A percentile compares a stretch with the other conserved stretches of the same genome.
phyloP scores from a whole-genome alignment of 1,284 basidiomycete genomes.

The Abortiporus biennis region DNA sequence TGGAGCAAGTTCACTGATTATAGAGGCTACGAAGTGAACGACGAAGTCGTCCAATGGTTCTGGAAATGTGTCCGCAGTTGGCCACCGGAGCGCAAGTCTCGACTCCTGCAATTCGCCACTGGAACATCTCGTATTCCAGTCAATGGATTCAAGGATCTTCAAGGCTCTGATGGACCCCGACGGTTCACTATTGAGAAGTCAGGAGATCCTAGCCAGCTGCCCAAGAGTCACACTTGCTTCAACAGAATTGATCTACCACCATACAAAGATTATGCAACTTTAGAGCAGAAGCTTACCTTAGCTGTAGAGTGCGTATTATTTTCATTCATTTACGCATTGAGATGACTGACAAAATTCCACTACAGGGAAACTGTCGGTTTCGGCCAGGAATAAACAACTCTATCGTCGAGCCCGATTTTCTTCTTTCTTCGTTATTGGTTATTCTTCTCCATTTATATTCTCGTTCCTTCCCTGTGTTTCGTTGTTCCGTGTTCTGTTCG shows the following conservation, averaged over 20 bases:
- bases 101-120: conserved; percentile 94
- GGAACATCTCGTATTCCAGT: conserved; percentile 97
- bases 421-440: too few relatives aligned
- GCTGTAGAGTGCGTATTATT: conserved; percentile 73
- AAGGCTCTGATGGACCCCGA: conserved; percentile 94
- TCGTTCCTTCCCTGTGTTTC: too few relatives aligned
- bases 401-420: too few relatives aligned
- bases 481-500: too few relatives aligned
- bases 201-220: conserved; percentile 86
- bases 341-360: conserved; percentile 6
- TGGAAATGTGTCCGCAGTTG: conserved; percentile 97
- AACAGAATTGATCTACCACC: conserved; percentile 89
- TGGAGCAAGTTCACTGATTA: conserved; percentile 87
- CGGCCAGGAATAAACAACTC: conserved; percentile 38
- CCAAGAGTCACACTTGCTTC: conserved; percentile 90
- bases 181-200: conserved; percentile 96
- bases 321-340: conserved; percentile 4
- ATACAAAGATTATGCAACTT: conserved; percentile 84
- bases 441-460: too few relatives aligned
- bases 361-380: conserved; percentile 40
- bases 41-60: conserved; percentile 99
- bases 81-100: conserved; percentile 94
- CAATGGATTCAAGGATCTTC: conserved; percentile 98
- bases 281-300: conserved; percentile 86
- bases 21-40: conserved; percentile 78